Evolutionary conservation across 2,329 filamentous ascomycete genomes (phyloP).

Genomic region (Emmonsiellopsis sp.): DNA sequence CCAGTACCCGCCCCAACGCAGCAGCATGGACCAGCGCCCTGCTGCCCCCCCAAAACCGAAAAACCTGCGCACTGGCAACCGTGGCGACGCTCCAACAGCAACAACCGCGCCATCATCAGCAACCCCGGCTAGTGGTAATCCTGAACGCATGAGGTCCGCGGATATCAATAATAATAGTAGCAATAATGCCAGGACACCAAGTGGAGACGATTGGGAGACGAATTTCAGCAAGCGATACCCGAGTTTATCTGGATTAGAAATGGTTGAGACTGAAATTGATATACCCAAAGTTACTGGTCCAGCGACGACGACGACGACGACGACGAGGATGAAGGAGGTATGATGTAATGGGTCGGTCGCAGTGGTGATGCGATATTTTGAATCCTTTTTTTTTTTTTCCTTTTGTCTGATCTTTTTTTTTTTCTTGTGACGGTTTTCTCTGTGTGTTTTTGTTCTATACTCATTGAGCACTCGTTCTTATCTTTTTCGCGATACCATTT

Average conservation of each 20-base stretch:
- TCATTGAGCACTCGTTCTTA: neutral
- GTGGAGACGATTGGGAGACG: slow-evolving; percentile 51
- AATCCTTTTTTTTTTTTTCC: neutral
- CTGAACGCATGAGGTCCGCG: neutral
- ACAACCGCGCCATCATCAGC: slow-evolving; percentile 8
- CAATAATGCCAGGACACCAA: slow-evolving; percentile 6
- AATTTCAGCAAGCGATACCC: slow-evolving; percentile 82
- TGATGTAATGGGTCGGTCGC: slow-evolving; percentile 11
- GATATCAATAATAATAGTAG: neutral
- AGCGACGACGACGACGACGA: slow-evolving; percentile 7
- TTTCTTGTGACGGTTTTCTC: neutral
- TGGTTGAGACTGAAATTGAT: slow-evolving; percentile 64
- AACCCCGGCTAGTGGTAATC: slow-evolving; percentile 21
- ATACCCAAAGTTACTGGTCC: slow-evolving; percentile 17
- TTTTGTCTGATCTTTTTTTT: neutral
- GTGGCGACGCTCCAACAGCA: slow-evolving; percentile 15
- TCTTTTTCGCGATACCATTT: neutral
- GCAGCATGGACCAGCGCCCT: slow-evolving; percentile 31
- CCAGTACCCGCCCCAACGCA: neutral
- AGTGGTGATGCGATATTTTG: neutral
- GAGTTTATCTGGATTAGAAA: slow-evolving; percentile 73
- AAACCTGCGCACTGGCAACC: slow-evolving; percentile 41
- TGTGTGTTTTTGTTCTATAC: neutral
- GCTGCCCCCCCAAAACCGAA: slow-evolving; percentile 52
- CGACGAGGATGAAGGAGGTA: slow-evolving; percentile 34